Evolutionary conservation across 257 asterid species (phyloP).

Genomic region (Thymus mandschuricus): DNA sequence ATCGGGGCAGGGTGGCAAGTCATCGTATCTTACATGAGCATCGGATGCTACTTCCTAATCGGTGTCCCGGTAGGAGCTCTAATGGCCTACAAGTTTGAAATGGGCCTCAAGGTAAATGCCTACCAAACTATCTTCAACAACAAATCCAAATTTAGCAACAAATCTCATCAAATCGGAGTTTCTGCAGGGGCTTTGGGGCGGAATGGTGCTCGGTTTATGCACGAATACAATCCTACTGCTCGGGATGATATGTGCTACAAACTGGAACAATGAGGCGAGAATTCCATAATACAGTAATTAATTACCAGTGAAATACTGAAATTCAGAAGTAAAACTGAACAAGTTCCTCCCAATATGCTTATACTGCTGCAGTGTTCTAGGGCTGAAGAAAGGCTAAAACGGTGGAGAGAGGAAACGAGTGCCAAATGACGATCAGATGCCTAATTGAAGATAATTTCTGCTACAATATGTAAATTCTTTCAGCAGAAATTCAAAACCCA

Average conservation of each 20-base stretch:
- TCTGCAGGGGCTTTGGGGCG: constrained; percentile 54
- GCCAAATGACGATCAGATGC: too few species aligned
- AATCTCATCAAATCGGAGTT: not conserved
- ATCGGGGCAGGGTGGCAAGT: constrained; percentile 72
- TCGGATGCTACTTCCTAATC: constrained; percentile 45
- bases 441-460: not conserved
- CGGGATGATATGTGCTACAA: constrained; percentile 38
- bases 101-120: constrained; percentile 45
- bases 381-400: constrained; percentile 50
- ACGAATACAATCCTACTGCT: constrained; percentile 42
- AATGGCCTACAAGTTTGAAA: constrained; percentile 43
- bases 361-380: constrained; percentile 41
- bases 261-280: constrained; percentile 56
- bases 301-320: not conserved
- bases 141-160: not conserved
- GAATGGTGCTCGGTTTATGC: constrained; percentile 52
- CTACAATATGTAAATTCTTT: not conserved
- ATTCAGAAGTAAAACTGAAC: not conserved
- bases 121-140: not conserved
- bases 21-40: constrained; percentile 45
- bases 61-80: constrained; percentile 49
- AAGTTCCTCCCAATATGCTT: not conserved
- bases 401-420: constrained; percentile 43
- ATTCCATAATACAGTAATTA: not conserved
- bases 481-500: not conserved